Conservation (phyloP, 257 asterid species). For the Fraxinus cuspidata region DNA sequence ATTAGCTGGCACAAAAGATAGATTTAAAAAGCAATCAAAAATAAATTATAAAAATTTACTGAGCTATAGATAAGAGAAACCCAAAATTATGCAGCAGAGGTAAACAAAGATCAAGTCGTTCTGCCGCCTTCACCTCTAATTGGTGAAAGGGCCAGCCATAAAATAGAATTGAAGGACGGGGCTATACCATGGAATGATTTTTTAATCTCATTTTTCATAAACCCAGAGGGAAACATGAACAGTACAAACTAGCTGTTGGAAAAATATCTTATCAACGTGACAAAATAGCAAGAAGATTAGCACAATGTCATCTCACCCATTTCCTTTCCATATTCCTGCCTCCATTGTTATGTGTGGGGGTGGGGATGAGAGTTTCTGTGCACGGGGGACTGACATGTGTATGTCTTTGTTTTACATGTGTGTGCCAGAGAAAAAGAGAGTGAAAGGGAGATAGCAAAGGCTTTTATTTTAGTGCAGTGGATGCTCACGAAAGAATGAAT, state of each 20-base stretch:
- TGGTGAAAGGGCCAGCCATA: background rate
- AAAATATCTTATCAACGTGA: background rate
- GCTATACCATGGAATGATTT: background rate
- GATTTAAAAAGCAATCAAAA: background rate
- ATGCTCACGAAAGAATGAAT: background rate
- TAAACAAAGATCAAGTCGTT: background rate
- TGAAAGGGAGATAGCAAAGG: background rate
- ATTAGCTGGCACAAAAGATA: constrained; percentile 36
- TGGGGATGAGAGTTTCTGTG: background rate
- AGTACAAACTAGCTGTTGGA: too few species aligned
- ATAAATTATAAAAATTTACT: background rate
- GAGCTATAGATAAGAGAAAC: background rate
- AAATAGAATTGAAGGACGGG: background rate
- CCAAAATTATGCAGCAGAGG: background rate
- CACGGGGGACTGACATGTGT: background rate
- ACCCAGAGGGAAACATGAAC: too few species aligned
- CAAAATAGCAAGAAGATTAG: background rate
- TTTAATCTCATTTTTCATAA: background rate
- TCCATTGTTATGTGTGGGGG: background rate
- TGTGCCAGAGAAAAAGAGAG: background rate
- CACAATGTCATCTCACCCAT: background rate
- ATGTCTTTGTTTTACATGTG: background rate
- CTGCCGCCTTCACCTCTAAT: background rate
- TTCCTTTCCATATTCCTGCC: background rate
- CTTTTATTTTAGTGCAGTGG: background rate